Evolutionary conservation across 106 monocot species (phyloP), one percentile per base, ranked within the genome.

Genomic region (Alisma plantagoaquatica): DNA sequence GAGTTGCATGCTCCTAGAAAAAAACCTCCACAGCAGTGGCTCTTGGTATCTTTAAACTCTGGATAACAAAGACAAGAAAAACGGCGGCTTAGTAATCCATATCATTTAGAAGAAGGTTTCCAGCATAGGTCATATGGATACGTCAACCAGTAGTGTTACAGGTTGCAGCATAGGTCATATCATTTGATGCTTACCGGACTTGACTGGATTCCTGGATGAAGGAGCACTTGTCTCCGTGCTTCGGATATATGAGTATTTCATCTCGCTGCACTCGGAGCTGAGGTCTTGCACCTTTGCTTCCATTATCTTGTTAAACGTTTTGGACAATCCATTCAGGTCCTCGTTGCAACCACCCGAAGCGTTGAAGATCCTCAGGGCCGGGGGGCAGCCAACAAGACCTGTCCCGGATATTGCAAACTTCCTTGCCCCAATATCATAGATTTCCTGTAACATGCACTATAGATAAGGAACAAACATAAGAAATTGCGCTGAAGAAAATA

Each of bases 161-260:
- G n/a, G n/a, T n/a, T n/a, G n/a, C n/a, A n/a, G n/a, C n/a, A n/a
- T n/a, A n/a, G n/a, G n/a, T n/a, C n/a, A n/a, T n/a, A n/a, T n/a
- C n/a, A n/a, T n/a, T n/a, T n/a, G n/a, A 49, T 6, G 52, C 52
- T 30, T n/a, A 52, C 52, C 52, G 15, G 4, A 29, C 10, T 30
- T 7, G 2, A 3, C 2, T 14, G 52, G 27, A 29, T 52, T 52
- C 27, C 16, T 6, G n/a, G 44, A 20, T 19, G 68, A 28, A n/a
- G 58, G 29, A 10, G 47, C 22, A 24, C 51, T 57, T 15, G 43
- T 44, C 32, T 68, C 59, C 16, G 48, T 68, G n/a, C n/a, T n/a
- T n/a, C n/a, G n/a, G n/a, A n/a, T n/a, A 46, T 56, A 46, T 1
- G 68, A 68, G 54, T 68, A 68, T 33, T 68, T 62, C 74, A 74